phyloP scores from a whole-genome alignment of 805 yeast species.

The Nakazawaea siamensis region DNA sequence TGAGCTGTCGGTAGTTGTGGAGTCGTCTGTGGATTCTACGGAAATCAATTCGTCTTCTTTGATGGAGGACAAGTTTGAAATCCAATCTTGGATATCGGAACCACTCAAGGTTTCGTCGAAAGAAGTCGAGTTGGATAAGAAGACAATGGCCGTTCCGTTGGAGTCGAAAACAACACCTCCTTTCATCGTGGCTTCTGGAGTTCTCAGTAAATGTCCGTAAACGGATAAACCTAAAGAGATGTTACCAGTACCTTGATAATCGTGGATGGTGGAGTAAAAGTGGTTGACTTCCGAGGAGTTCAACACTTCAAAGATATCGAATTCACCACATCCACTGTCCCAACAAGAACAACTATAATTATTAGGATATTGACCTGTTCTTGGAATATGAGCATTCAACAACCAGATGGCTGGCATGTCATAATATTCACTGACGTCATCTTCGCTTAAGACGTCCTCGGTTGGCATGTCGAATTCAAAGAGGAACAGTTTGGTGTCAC shows the following conservation, averaged over 20 bases:
- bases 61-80: background rate
- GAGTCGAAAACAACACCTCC: slow-evolving; percentile 70
- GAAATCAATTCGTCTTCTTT: background rate
- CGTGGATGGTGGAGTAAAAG: slow-evolving; percentile 64
- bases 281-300: slow-evolving; percentile 48
- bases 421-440: slow-evolving; percentile 23
- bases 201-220: slow-evolving; percentile 50
- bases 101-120: slow-evolving; percentile 38
- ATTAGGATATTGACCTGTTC: slow-evolving; percentile 63
- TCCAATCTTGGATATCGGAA: slow-evolving; percentile 35
- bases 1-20: background rate
- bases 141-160: slow-evolving; percentile 53
- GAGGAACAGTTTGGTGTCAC: slow-evolving; percentile 60
- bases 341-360: slow-evolving; percentile 66
- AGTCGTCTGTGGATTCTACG: too few species aligned
- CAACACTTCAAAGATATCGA: slow-evolving; percentile 69
- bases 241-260: slow-evolving; percentile 63
- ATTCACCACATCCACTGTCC: slow-evolving; percentile 75
- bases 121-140: slow-evolving; percentile 44
- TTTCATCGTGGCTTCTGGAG: slow-evolving; percentile 38
- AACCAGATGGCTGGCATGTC: slow-evolving; percentile 77
- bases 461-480: slow-evolving; percentile 65
- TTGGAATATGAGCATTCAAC: slow-evolving; percentile 61
- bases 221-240: slow-evolving; percentile 53
- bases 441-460: slow-evolving; percentile 29